phyloP scores from a whole-genome alignment of 192 early-diverging fungal genomes.

The Coemansia erecta region DNA sequence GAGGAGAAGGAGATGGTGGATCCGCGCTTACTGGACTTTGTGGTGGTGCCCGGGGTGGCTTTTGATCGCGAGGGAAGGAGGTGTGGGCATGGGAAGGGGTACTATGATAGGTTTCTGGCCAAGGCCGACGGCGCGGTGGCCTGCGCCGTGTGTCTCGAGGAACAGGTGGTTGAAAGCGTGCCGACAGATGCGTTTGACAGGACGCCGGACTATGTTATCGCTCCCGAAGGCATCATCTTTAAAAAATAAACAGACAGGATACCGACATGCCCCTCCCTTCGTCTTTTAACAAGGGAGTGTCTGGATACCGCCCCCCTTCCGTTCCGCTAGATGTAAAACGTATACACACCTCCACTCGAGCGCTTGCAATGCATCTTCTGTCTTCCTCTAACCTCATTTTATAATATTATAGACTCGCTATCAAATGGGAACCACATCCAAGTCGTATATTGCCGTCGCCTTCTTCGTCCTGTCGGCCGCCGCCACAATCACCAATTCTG shows the following conservation, averaged over 20 bases:
- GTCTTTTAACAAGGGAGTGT: too few relatives aligned
- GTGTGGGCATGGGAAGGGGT: conserved; percentile 48
- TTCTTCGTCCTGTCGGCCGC: neutral
- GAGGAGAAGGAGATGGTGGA: conserved; percentile 12
- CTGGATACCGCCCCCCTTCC: too few relatives aligned
- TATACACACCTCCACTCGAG: too few relatives aligned
- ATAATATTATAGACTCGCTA: neutral
- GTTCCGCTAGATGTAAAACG: too few relatives aligned
- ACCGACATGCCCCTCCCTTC: too few relatives aligned
- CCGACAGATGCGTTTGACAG: conserved; percentile 23
- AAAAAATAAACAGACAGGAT: neutral
- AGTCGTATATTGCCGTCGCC: neutral
- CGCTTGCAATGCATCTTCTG: too few relatives aligned
- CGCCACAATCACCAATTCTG: neutral
- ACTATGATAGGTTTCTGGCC: conserved; percentile 40
- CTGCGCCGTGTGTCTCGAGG: conserved; percentile 37
- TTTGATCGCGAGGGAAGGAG: conserved; percentile 30
- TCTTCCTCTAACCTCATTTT: neutral
- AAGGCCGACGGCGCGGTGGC: conserved; percentile 5
- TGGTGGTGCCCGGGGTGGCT: conserved; percentile 44
- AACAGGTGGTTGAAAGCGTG: conserved; percentile 31
- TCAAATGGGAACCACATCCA: neutral
- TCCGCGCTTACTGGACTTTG: conserved; percentile 23
- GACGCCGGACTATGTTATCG: conserved; percentile 27
- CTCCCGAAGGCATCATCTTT: conserved; percentile 24